These are phyloP conservation scores for Cytospora schulzeri DNA, from an alignment of 2,329 filamentous ascomycete species.

Conservation along the genomic window DNA sequence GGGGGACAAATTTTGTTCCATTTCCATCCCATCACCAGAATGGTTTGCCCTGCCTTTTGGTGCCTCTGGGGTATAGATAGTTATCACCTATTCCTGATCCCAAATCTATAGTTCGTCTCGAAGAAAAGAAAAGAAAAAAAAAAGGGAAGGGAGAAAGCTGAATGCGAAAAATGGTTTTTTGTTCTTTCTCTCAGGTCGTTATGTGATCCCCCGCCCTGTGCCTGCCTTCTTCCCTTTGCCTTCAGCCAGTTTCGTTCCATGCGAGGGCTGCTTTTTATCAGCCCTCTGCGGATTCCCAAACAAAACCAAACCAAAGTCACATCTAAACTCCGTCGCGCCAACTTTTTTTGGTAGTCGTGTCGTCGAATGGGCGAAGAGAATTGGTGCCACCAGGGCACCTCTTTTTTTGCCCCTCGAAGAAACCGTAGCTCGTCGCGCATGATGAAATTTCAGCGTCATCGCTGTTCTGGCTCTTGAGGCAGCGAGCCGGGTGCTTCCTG, in stretches of 20 bases:
- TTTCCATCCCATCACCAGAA: constrained; percentile 9
- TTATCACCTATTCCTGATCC: constrained; percentile 26
- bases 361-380: constrained; percentile 28
- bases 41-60: constrained; percentile 16
- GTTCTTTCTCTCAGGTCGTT: constrained; percentile 10
- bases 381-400: constrained; percentile 24
- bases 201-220: not conserved
- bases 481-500: not conserved
- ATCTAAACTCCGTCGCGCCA: constrained; percentile 28
- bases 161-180: not conserved
- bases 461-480: not conserved
- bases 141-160: not conserved
- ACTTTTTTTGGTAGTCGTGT: constrained; percentile 22
- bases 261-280: not conserved
- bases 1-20: constrained; percentile 14
- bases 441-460: not conserved
- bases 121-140: constrained; percentile 4
- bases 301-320: constrained; percentile 2
- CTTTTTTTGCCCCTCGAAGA: constrained; percentile 6
- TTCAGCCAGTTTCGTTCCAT: constrained; percentile 5
- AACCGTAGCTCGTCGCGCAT: constrained; percentile 9
- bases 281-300: constrained; percentile 1
- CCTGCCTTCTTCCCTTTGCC: not conserved
- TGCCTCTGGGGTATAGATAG: constrained; percentile 28
- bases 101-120: constrained; percentile 22